These are phyloP conservation scores for Rhexocercosporidium sp. DNA, from an alignment of 2,329 filamentous ascomycete genomes.

Conservation along the genomic window DNA sequence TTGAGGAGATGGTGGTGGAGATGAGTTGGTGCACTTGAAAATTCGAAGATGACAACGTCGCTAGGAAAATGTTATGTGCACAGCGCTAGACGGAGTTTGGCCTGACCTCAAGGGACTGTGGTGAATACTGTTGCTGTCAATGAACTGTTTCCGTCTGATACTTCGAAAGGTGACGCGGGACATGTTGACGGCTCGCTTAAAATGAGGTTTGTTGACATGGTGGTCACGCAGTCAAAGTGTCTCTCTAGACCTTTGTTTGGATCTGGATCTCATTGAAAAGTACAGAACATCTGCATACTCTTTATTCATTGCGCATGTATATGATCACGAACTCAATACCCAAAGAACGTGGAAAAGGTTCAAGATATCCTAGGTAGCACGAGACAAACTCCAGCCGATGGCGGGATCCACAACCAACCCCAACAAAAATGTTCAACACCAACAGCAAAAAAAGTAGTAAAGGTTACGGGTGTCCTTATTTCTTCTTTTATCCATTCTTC, in stretches of 20 bases:
- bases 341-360: too few species aligned
- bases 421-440: too few species aligned
- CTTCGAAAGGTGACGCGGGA: background rate
- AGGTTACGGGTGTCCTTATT: too few species aligned
- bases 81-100: too few species aligned
- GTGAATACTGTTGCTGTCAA: background rate
- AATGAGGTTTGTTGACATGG: background rate
- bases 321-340: too few species aligned
- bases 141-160: background rate
- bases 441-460: too few species aligned
- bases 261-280: background rate
- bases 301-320: too few species aligned
- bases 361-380: too few species aligned
- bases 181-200: background rate
- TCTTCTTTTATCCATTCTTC: too few species aligned
- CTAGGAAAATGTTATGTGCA: background rate
- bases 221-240: background rate
- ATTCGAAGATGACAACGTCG: background rate
- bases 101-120: background rate
- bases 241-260: background rate
- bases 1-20: too few species aligned
- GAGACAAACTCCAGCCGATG: too few species aligned
- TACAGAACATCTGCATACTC: background rate
- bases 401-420: too few species aligned
- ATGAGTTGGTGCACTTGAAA: background rate